Conservation (phyloP, 2,329 filamentous ascomycete species). For the Neopestalotiopsis rosae region DNA sequence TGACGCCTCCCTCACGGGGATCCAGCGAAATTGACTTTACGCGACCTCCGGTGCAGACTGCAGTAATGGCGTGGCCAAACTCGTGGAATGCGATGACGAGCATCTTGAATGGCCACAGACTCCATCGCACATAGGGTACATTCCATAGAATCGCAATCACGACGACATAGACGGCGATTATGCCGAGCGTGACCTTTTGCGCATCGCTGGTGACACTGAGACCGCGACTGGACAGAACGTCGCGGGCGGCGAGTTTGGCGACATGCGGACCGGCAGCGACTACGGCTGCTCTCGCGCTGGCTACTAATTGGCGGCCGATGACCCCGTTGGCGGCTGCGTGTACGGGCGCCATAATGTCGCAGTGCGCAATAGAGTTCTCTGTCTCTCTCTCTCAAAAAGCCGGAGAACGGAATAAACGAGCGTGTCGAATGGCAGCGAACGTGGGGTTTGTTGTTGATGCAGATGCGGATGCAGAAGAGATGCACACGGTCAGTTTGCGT, state of each 20-base stretch:
- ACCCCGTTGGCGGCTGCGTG: slow-evolving; percentile 23
- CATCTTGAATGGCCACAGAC: slow-evolving; percentile 88
- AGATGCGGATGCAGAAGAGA: neutral
- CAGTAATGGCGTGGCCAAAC: slow-evolving; percentile 76
- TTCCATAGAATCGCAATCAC: slow-evolving; percentile 81
- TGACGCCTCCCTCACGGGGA: slow-evolving; percentile 78
- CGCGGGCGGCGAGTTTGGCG: slow-evolving; percentile 29
- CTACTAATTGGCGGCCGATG: slow-evolving; percentile 30
- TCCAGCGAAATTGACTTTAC: slow-evolving; percentile 79
- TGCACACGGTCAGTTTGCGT: neutral
- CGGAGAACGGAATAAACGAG: slow-evolving; percentile 2
- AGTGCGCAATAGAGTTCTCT: neutral
- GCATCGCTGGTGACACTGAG: slow-evolving; percentile 67
- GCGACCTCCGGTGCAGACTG: slow-evolving; percentile 72
- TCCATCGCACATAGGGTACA: slow-evolving; percentile 74
- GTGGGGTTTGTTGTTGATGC: neutral
- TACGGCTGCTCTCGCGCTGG: slow-evolving; percentile 31
- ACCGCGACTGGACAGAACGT: slow-evolving; percentile 53
- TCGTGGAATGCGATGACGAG: slow-evolving; percentile 85
- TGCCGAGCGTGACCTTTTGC: slow-evolving; percentile 72
- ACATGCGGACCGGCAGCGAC: slow-evolving; percentile 32
- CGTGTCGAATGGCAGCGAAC: neutral
- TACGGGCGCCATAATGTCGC: slow-evolving; percentile 32
- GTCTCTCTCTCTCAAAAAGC: neutral
- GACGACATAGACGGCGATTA: slow-evolving; percentile 75